Evolutionary conservation across 257 asterid genomes (phyloP), one percentile per base, ranked within the genome.

Genomic region (Plantago elongata): DNA sequence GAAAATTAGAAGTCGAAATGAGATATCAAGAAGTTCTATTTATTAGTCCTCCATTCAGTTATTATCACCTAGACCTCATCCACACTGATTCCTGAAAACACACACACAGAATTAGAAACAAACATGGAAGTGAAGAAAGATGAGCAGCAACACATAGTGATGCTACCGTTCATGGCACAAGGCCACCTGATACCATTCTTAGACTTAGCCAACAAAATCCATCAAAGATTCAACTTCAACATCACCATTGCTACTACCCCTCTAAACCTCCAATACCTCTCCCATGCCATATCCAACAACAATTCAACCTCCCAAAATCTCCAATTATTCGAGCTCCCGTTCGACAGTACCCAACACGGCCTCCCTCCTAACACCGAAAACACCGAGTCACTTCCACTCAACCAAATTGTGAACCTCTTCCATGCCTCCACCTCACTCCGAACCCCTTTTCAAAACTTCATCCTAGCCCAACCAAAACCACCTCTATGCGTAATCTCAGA

Each of bases 401-500:
- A 57, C 66, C 77, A 68, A 38, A 49, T 92, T 30, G 17, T 78
- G 0, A 52, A 44, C 54, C 79, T 92, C 42, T 75, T 71, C 62
- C 73, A 72, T n/a, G 69, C 95, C 47, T 64, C 96, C 9, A 11
- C 66, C 22, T 54, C 81, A 29, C 89, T 92, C 14, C 69, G 76
- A 63, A 11, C 46, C 0, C 77, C 83, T 12, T 68, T 89, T 13
- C 74, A 69, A 0, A 2, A 34, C 54, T 71, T 92, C 7, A 66
- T 0, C 62, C 75, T 0, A 65, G 79, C 5, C 44, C 78, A 9
- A 55, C 29, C 83, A 17, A 37, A 55, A 43, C 82, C 89, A 9
- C 96, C 96, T 0, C 72, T 92, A n/a, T 92, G 99, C 75, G 69
- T 92, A 45, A 78, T 92, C 67, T 83, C 96, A 51, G 99, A 89